These are phyloP conservation scores for Cyathus striatus DNA, from an alignment of 768 basidiomycete species.

Conservation along the genomic window DNA sequence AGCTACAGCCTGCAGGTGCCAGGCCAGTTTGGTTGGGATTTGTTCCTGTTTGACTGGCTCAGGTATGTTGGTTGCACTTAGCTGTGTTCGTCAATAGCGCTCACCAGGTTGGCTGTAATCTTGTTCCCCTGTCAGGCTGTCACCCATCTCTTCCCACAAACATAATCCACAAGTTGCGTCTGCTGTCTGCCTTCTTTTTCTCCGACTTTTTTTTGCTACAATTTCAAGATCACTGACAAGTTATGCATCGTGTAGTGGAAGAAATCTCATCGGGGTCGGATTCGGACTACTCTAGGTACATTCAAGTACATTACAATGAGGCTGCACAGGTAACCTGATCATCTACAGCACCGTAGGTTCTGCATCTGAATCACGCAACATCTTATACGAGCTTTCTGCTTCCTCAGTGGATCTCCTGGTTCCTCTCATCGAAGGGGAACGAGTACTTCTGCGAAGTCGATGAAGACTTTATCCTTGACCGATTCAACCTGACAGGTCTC, in stretches of 20 bases:
- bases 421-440: conserved; percentile 94
- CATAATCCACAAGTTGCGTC: conserved; percentile 1
- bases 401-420: conserved; percentile 94
- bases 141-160: too few relatives aligned
- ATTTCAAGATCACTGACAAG: background rate
- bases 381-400: conserved; percentile 3
- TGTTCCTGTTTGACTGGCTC: too few relatives aligned
- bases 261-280: conserved; percentile 90
- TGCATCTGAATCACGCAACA: background rate
- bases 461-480: conserved; percentile 97
- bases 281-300: conserved; percentile 93
- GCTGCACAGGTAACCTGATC: conserved; percentile 3
- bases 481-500: conserved; percentile 96
- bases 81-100: too few relatives aligned
- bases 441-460: conserved; percentile 99
- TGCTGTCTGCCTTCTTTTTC: too few relatives aligned
- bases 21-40: too few relatives aligned
- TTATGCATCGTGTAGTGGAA: conserved; percentile 50
- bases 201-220: background rate
- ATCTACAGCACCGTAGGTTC: conserved; percentile 30
- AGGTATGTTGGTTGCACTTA: too few relatives aligned
- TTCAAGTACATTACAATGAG: conserved; percentile 7
- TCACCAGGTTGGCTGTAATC: too few relatives aligned
- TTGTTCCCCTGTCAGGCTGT: too few relatives aligned
- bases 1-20: too few relatives aligned